Percentiles rank a stretch among this genome's conserved stretches.
Conservation (phyloP, 2,329 filamentous ascomycete species). For the Juglanconis sp. region DNA sequence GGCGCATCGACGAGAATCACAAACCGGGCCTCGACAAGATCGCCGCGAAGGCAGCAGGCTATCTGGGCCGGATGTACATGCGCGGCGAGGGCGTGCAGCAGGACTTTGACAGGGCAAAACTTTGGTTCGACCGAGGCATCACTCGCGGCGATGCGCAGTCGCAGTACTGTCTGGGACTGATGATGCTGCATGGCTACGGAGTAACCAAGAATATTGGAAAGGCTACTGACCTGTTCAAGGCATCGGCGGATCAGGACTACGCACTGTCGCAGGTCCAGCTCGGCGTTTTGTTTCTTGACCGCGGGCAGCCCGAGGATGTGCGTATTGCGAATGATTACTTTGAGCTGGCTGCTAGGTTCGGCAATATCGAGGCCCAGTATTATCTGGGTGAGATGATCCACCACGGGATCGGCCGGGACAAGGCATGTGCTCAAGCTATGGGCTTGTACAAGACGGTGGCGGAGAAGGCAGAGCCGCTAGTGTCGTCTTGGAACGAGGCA, state of each 20-base stretch:
- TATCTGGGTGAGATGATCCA: slow-evolving; percentile 86
- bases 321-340: slow-evolving; percentile 79
- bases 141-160: slow-evolving; percentile 75
- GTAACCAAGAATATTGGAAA: slow-evolving; percentile 62
- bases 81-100: slow-evolving; percentile 81
- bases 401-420: slow-evolving; percentile 75
- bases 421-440: slow-evolving; percentile 72
- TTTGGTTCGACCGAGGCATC: slow-evolving; percentile 81
- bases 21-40: slow-evolving; percentile 71
- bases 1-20: slow-evolving; percentile 67
- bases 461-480: slow-evolving; percentile 67
- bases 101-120: slow-evolving; percentile 70
- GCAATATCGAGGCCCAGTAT: slow-evolving; percentile 85
- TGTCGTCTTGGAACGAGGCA: slow-evolving; percentile 78
- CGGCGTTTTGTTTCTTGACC: slow-evolving; percentile 81
- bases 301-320: slow-evolving; percentile 69
- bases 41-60: slow-evolving; percentile 80
- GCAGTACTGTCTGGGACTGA: slow-evolving; percentile 78
- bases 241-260: slow-evolving; percentile 78
- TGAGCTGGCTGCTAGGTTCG: slow-evolving; percentile 77
- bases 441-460: slow-evolving; percentile 80
- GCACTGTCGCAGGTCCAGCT: slow-evolving; percentile 78
- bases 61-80: slow-evolving; percentile 84
- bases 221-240: slow-evolving; percentile 73
- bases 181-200: slow-evolving; percentile 78